Conservation (phyloP, 805 yeast genomes). For the Priceomyces fermenticarens region DNA sequence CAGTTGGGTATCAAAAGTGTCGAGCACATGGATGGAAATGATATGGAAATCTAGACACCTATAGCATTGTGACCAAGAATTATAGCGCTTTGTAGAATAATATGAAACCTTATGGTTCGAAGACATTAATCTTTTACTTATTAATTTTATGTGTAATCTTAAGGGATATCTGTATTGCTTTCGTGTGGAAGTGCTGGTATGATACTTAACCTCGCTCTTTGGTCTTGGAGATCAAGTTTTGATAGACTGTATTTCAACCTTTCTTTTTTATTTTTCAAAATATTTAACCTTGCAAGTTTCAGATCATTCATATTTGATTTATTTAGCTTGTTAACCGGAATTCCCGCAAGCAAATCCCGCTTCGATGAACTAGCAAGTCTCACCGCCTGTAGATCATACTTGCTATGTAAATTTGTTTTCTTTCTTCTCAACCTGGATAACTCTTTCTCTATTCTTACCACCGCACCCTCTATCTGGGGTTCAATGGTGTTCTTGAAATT, state of each 20-base stretch:
- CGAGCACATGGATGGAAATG: constrained; percentile 35
- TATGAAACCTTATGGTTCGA: too few relatives aligned
- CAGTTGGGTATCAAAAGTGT: constrained; percentile 28
- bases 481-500: constrained; percentile 33
- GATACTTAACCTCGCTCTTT: constrained; percentile 14
- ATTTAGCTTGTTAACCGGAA: constrained; percentile 11
- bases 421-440: constrained; percentile 30
- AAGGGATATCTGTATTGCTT: background rate
- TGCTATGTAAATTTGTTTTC: constrained; percentile 28
- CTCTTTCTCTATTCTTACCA: constrained; percentile 29
- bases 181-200: constrained; percentile 11
- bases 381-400: constrained; percentile 39
- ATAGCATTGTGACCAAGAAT: background rate
- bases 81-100: background rate
- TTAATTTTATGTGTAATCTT: too few relatives aligned
- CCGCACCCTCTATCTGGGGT: constrained; percentile 38
- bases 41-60: constrained; percentile 10
- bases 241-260: constrained; percentile 41
- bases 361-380: constrained; percentile 23
- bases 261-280: constrained; percentile 41
- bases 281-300: constrained; percentile 36
- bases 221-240: constrained; percentile 16
- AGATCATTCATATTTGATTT: constrained; percentile 24
- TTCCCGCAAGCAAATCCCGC: constrained; percentile 9
- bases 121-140: too few relatives aligned